These are phyloP conservation scores for Amanita phalloides DNA, from an alignment of 768 basidiomycete genomes.

Conservation along the genomic window DNA sequence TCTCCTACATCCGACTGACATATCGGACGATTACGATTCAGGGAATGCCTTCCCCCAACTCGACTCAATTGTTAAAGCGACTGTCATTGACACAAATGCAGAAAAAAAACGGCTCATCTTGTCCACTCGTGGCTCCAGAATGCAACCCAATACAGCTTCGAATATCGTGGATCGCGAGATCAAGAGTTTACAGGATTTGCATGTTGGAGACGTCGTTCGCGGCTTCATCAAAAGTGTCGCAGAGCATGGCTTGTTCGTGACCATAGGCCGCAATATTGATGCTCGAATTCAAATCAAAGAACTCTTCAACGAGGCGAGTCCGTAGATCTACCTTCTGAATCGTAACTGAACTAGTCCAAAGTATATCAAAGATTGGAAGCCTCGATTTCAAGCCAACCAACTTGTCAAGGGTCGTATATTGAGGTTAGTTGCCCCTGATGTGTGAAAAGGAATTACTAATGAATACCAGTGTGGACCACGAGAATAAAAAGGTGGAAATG, in stretches of 20 bases:
- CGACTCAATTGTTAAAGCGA: slow-evolving; percentile 59
- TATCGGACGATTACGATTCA: slow-evolving; percentile 66
- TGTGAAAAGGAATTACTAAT: not conserved
- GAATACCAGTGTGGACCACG: slow-evolving; percentile 48
- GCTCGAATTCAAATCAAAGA: slow-evolving; percentile 91
- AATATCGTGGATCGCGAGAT: slow-evolving; percentile 63
- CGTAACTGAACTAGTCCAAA: slow-evolving; percentile 16
- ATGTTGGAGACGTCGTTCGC: slow-evolving; percentile 65
- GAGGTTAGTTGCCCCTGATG: slow-evolving; percentile 32
- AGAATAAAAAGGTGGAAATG: slow-evolving; percentile 81
- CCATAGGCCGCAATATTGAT: slow-evolving; percentile 72
- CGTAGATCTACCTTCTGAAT: slow-evolving; percentile 11
- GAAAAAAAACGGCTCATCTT: slow-evolving; percentile 61
- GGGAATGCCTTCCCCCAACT: slow-evolving; percentile 46
- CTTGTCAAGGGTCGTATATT: slow-evolving; percentile 81
- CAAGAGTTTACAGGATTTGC: slow-evolving; percentile 44
- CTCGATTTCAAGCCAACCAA: slow-evolving; percentile 67
- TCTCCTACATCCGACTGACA: slow-evolving; percentile 72
- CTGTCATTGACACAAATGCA: slow-evolving; percentile 60
- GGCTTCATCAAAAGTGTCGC: slow-evolving; percentile 86
- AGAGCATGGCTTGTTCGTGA: slow-evolving; percentile 85
- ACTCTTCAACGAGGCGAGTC: slow-evolving; percentile 71
- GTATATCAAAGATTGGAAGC: slow-evolving; percentile 96
- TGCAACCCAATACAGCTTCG: slow-evolving; percentile 39
- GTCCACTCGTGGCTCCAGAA: slow-evolving; percentile 68